Conservation (phyloP, 148 eudicot species). For the Rheum nobile region DNA sequence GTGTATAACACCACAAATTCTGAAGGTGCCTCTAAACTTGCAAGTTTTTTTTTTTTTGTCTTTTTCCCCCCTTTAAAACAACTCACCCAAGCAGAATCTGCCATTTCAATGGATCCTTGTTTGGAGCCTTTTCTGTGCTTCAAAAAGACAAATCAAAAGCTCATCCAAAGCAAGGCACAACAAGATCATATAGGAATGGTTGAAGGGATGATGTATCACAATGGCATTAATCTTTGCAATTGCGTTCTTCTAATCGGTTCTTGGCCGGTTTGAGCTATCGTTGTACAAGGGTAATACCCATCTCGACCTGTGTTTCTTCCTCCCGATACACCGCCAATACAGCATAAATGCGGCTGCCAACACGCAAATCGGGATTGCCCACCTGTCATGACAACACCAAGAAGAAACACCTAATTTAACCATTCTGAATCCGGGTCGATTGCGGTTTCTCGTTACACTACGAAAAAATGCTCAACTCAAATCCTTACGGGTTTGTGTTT, state of each 20-base stretch:
- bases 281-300: slow-evolving; percentile 73
- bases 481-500: too few relatives aligned
- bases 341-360: slow-evolving; percentile 36
- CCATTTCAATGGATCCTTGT: background rate
- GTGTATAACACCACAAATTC: background rate
- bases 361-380: slow-evolving; percentile 74
- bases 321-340: slow-evolving; percentile 88
- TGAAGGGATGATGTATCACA: background rate
- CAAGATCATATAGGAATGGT: background rate
- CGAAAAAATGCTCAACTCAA: background rate
- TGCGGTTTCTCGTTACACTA: too few relatives aligned
- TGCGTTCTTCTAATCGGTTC: slow-evolving; percentile 47
- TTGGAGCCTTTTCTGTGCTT: slow-evolving; percentile 1
- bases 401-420: background rate
- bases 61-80: background rate
- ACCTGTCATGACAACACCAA: slow-evolving; percentile 32
- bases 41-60: background rate
- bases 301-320: slow-evolving; percentile 46
- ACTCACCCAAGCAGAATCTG: background rate
- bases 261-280: slow-evolving; percentile 30
- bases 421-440: too few relatives aligned
- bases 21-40: background rate
- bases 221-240: background rate
- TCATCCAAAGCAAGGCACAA: background rate
- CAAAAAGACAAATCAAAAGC: slow-evolving; percentile 5